These are phyloP conservation scores for Raddia guianensis DNA, from an alignment of 176 grass and related monocot species.

Conservation along the genomic window DNA sequence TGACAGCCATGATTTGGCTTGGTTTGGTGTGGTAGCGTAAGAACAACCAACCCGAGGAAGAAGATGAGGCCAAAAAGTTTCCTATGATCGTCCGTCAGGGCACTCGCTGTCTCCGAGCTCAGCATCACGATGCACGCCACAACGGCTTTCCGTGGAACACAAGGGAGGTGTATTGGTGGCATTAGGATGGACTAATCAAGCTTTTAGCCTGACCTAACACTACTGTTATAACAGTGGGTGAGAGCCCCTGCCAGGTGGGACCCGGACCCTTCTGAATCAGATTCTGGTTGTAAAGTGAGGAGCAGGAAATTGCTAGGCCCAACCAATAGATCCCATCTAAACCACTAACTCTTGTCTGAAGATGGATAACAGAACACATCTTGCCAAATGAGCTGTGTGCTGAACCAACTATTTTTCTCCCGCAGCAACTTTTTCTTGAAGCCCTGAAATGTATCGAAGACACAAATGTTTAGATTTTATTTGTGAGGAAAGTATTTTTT, in stretches of 20 bases:
- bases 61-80: slow-evolving; percentile 35
- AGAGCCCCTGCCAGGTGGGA: background rate
- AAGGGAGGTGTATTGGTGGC: slow-evolving; percentile 14
- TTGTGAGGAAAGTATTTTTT: no score
- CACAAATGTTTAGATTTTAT: background rate
- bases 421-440: background rate
- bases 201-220: background rate
- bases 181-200: background rate
- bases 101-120: slow-evolving; percentile 6
- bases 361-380: slow-evolving; percentile 5
- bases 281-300: slow-evolving; percentile 40
- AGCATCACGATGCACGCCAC: slow-evolving; percentile 1
- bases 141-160: slow-evolving; percentile 27
- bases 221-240: background rate
- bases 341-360: slow-evolving; percentile 39
- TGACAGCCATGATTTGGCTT: slow-evolving; percentile 15
- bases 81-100: slow-evolving; percentile 3
- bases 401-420: background rate
- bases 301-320: slow-evolving; percentile 8
- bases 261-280: background rate
- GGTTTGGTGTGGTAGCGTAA: slow-evolving; percentile 21
- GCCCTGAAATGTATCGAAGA: background rate
- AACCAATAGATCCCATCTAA: slow-evolving; percentile 43
- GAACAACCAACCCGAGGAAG: slow-evolving; percentile 18
- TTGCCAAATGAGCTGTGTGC: slow-evolving; percentile 22